phyloP scores from a whole-genome alignment of 1,284 basidiomycete species.

The Austroboletus rostrupii region DNA sequence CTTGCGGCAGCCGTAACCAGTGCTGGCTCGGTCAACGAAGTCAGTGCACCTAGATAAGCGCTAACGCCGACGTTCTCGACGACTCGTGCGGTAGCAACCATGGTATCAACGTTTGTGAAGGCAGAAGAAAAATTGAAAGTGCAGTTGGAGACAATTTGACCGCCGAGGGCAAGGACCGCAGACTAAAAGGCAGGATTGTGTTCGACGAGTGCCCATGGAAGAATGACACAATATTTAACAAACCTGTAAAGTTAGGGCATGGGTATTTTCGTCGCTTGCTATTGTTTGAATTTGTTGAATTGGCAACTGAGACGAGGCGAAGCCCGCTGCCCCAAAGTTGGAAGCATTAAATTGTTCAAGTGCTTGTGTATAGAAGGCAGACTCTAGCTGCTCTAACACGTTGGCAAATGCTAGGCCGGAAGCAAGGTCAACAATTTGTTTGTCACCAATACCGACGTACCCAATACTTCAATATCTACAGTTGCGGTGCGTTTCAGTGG shows the following conservation, averaged over 20 bases:
- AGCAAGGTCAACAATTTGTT: background rate
- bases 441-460: constrained; percentile 1
- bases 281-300: constrained; percentile 62
- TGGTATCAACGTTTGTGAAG: constrained; percentile 64
- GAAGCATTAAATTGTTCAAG: constrained; percentile 60
- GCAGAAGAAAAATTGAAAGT: constrained; percentile 65
- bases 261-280: constrained; percentile 60
- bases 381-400: constrained; percentile 72
- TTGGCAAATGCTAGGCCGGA: constrained; percentile 61
- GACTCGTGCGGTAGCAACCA: constrained; percentile 70
- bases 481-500: background rate
- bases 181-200: constrained; percentile 28
- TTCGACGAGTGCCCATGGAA: background rate
- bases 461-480: constrained; percentile 14
- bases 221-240: constrained; percentile 17
- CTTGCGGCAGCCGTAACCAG: constrained; percentile 68
- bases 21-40: constrained; percentile 59
- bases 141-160: constrained; percentile 53
- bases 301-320: constrained; percentile 51
- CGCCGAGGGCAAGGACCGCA: constrained; percentile 53
- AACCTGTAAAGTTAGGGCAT: constrained; percentile 52
- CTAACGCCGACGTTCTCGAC: constrained; percentile 79
- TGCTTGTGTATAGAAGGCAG: constrained; percentile 65
- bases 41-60: constrained; percentile 77
- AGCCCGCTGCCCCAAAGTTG: constrained; percentile 71